Evolutionary conservation across 805 yeast genomes (phyloP).

Genomic region (Candida ponderosae): DNA sequence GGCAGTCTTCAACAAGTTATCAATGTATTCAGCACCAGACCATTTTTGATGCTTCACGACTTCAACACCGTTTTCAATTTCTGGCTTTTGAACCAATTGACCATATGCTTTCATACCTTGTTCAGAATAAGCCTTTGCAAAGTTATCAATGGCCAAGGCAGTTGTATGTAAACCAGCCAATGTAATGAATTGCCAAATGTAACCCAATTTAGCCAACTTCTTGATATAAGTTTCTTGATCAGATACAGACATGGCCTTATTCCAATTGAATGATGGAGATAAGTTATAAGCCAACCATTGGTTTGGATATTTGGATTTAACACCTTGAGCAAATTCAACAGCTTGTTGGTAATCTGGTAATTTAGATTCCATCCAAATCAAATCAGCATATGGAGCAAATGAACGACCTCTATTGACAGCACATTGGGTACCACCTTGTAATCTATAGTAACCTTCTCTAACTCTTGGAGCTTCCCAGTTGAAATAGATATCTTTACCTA

Average conservation of each 20-base stretch:
- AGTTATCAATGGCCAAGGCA: slow-evolving; percentile 83
- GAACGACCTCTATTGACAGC: slow-evolving; percentile 96
- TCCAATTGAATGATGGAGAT: slow-evolving; percentile 98
- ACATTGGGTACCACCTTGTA: slow-evolving; percentile 94
- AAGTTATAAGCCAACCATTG: slow-evolving; percentile 97
- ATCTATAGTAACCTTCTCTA: slow-evolving; percentile 95
- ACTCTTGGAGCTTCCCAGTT: slow-evolving; percentile 95
- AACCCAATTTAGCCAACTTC: slow-evolving; percentile 82
- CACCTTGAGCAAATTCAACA: slow-evolving; percentile 89
- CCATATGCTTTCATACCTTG: slow-evolving; percentile 97
- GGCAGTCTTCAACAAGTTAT: slow-evolving; percentile 79
- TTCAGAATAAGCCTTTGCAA: slow-evolving; percentile 68
- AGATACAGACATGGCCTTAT: slow-evolving; percentile 76
- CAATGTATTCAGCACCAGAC: slow-evolving; percentile 98
- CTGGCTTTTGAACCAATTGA: slow-evolving; percentile 75
- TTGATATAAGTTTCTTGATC: slow-evolving; percentile 89
- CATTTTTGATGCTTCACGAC: slow-evolving; percentile 97
- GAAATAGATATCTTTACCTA: slow-evolving; percentile 80
- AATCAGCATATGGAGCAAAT: slow-evolving; percentile 88
- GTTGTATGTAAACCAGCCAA: slow-evolving; percentile 95
- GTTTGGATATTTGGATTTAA: slow-evolving; percentile 68
- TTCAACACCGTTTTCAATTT: slow-evolving; percentile 84
- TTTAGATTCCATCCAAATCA: slow-evolving; percentile 98
- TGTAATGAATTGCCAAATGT: slow-evolving; percentile 96
- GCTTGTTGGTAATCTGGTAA: slow-evolving; percentile 93